Percentiles rank a stretch among this genome's conserved stretches.
Evolutionary conservation across 2,329 filamentous ascomycete genomes (phyloP).

Genomic region (Colletotrichum australisinense): DNA sequence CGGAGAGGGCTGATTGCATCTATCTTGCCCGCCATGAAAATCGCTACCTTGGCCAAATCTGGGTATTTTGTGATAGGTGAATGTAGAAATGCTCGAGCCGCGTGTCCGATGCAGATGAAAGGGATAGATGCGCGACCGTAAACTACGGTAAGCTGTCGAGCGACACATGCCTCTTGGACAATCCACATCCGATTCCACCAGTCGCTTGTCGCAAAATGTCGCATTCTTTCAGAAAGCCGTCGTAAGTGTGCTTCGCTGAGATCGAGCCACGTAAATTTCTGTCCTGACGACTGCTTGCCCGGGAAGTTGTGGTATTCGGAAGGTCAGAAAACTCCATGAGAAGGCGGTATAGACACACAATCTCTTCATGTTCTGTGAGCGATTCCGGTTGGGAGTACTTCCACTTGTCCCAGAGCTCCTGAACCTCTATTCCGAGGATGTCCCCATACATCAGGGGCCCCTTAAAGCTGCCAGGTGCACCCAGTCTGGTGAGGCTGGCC

Average conservation of each 20-base stretch:
- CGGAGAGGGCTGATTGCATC: slow-evolving; percentile 18
- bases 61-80: background rate
- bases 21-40: slow-evolving; percentile 11
- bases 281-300: too few species aligned
- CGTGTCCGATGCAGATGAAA: background rate
- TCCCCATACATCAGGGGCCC: background rate
- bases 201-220: slow-evolving; percentile 8
- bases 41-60: slow-evolving; percentile 20
- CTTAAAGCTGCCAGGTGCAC: too few species aligned
- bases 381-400: background rate
- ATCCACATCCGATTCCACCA: slow-evolving; percentile 37
- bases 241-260: background rate
- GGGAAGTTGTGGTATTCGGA: too few species aligned
- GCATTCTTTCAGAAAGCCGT: slow-evolving; percentile 1
- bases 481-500: too few species aligned
- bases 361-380: slow-evolving; percentile 10
- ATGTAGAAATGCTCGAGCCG: background rate
- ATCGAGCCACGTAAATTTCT: too few species aligned
- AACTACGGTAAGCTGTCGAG: slow-evolving; percentile 5
- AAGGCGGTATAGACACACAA: slow-evolving; percentile 6
- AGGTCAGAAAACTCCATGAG: background rate
- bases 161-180: slow-evolving; percentile 36
- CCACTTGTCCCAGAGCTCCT: background rate
- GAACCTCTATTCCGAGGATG: background rate
- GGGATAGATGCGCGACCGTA: slow-evolving; percentile 25